phyloP scores from a whole-genome alignment of 768 basidiomycete genomes.

The Cystobasidium ongulense region DNA sequence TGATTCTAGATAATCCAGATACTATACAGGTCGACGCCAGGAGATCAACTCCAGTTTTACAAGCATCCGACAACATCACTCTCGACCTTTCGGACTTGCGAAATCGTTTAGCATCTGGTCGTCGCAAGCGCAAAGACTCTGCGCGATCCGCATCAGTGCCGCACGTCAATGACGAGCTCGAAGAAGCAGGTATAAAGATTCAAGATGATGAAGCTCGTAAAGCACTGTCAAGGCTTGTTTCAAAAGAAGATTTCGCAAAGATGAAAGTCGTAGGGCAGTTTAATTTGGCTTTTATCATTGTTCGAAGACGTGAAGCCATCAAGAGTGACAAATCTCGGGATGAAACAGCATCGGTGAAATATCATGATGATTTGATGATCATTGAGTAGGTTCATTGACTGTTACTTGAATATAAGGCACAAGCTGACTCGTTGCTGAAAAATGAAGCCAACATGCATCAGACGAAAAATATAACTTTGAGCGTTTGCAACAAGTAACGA shows the following conservation, averaged over 20 bases:
- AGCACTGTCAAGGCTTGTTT: slow-evolving; percentile 72
- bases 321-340: background rate
- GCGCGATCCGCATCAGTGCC: background rate
- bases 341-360: background rate
- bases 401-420: background rate
- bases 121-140: background rate
- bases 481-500: slow-evolving; percentile 78
- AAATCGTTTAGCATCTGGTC: background rate
- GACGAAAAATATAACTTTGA: slow-evolving; percentile 99
- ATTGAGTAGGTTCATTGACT: slow-evolving; percentile 52
- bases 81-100: background rate
- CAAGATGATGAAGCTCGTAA: slow-evolving; percentile 51
- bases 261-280: slow-evolving; percentile 93
- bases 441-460: slow-evolving; percentile 74
- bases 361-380: slow-evolving; percentile 75
- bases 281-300: slow-evolving; percentile 88
- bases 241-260: slow-evolving; percentile 68
- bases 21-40: background rate
- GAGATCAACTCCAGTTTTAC: background rate
- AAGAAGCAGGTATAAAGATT: slow-evolving; percentile 43
- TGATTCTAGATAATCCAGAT: background rate
- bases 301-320: slow-evolving; percentile 52
- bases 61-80: background rate
- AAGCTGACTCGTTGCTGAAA: background rate
- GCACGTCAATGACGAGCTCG: background rate